A percentile compares a stretch with the other conserved stretches of the same genome.
These are phyloP conservation scores for Rhodotorula sp. DNA, from an alignment of 1,284 basidiomycete species.

Conservation along the genomic window DNA sequence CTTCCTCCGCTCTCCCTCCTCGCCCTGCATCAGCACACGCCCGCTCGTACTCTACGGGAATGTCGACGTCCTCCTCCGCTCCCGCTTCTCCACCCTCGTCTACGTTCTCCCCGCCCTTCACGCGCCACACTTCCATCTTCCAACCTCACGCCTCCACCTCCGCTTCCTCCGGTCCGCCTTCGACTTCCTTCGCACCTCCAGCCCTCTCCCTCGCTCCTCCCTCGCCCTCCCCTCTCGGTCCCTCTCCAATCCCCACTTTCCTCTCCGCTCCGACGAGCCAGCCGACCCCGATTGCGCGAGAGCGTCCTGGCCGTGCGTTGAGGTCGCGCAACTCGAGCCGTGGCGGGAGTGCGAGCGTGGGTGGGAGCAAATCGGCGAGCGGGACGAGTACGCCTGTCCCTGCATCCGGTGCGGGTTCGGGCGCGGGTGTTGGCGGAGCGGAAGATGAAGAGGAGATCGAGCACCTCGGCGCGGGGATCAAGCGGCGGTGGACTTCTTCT, in stretches of 20 bases:
- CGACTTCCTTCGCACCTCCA: neutral
- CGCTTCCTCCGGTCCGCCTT: neutral
- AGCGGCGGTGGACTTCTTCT: slow-evolving; percentile 23
- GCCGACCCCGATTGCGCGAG: slow-evolving; percentile 5
- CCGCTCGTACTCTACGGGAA: neutral
- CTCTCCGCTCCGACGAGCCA: neutral
- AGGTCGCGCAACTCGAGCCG: neutral
- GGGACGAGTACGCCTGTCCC: neutral
- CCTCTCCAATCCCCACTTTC: slow-evolving; percentile 1
- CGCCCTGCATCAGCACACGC: slow-evolving; percentile 9
- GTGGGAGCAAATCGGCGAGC: neutral
- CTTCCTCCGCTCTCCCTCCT: neutral
- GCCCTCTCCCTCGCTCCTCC: neutral
- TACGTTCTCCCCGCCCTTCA: slow-evolving; percentile 9
- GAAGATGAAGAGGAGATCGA: neutral
- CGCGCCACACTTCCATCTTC: neutral
- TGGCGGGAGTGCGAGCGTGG: neutral
- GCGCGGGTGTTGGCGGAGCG: neutral
- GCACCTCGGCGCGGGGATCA: slow-evolving; percentile 18
- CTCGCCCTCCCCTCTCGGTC: neutral
- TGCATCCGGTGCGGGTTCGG: neutral
- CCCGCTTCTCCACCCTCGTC: slow-evolving; percentile 12
- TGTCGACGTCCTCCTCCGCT: neutral
- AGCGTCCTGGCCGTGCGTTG: neutral
- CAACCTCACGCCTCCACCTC: neutral